Percentiles rank a stretch among this genome's conserved stretches.
Evolutionary conservation across 2,329 filamentous ascomycete genomes (phyloP).

Genomic region (Tolypocladium inflatum): DNA sequence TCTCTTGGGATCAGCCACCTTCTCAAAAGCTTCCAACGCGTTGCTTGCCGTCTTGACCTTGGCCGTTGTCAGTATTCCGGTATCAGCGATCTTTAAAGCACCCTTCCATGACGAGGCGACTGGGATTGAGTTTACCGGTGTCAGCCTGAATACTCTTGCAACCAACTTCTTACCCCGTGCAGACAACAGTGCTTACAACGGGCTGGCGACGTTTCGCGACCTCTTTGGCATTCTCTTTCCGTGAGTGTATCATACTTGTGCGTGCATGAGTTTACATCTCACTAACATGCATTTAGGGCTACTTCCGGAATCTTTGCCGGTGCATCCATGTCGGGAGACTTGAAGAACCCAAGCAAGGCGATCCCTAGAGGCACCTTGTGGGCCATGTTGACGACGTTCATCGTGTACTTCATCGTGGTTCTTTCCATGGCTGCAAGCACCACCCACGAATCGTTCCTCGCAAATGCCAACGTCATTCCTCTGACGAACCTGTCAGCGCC

Average conservation of each 20-base stretch:
- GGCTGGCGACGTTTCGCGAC: slow-evolving; percentile 64
- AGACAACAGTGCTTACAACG: slow-evolving; percentile 50
- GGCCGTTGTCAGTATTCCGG: slow-evolving; percentile 70
- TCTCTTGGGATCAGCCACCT: slow-evolving; percentile 69
- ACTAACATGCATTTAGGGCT: slow-evolving; percentile 19
- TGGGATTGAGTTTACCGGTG: slow-evolving; percentile 68
- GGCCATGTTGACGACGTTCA: slow-evolving; percentile 66
- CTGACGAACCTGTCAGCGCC: slow-evolving; percentile 67
- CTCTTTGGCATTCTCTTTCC: slow-evolving; percentile 83
- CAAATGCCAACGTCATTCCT: slow-evolving; percentile 71
- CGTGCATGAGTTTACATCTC: slow-evolving; percentile 12
- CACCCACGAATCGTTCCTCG: slow-evolving; percentile 63
- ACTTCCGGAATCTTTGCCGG: slow-evolving; percentile 55
- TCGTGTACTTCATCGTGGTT: slow-evolving; percentile 67
- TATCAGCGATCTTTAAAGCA: slow-evolving; percentile 59
- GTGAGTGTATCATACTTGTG: slow-evolving; percentile 12
- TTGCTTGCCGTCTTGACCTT: slow-evolving; percentile 62
- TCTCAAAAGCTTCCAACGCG: slow-evolving; percentile 71
- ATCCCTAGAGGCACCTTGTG: slow-evolving; percentile 79
- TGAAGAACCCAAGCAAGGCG: slow-evolving; percentile 72
- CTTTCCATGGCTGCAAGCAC: slow-evolving; percentile 70
- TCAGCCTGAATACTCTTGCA: slow-evolving; percentile 59
- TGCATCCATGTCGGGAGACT: slow-evolving; percentile 83
- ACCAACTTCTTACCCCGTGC: slow-evolving; percentile 68
- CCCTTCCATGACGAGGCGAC: slow-evolving; percentile 57